phyloP scores from a whole-genome alignment of 73 alveolate species.

The Paramecium tetraurelia region DNA sequence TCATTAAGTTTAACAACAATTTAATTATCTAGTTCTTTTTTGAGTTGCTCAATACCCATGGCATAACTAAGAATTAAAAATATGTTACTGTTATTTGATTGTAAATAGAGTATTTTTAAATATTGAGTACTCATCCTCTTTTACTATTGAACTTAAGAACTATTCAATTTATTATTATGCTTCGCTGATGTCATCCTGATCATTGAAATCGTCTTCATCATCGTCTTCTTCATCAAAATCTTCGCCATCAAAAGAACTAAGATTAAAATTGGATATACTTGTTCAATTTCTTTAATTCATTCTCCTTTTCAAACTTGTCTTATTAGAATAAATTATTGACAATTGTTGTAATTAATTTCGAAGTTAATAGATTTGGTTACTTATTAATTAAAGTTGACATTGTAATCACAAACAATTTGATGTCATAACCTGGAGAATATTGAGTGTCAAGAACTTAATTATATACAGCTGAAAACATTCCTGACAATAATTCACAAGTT shows the following conservation, averaged over 20 bases:
- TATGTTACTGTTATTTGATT: not conserved
- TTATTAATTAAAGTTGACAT: not conserved
- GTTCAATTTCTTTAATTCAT: not conserved
- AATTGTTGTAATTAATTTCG: not conserved
- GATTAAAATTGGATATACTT: not conserved
- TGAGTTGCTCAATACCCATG: not conserved
- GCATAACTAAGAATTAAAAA: not conserved
- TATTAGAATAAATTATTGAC: not conserved
- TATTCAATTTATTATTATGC: not conserved
- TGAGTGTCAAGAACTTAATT: not conserved
- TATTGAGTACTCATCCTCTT: not conserved
- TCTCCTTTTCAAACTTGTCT: not conserved
- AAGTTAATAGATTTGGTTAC: not conserved
- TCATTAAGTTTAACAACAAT: not conserved
- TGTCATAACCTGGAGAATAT: conserved; percentile 33
- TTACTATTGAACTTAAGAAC: not conserved
- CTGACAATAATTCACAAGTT: not conserved
- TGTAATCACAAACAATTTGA: conserved; percentile 27
- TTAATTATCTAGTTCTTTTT: not conserved
- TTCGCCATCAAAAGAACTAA: not conserved
- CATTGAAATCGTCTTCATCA: not conserved
- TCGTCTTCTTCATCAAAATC: not conserved
- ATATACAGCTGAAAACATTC: not conserved
- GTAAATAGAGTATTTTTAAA: not conserved
- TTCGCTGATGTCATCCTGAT: not conserved